Conservation (phyloP, 2,329 filamentous ascomycete species). For the Onygena corvina region DNA sequence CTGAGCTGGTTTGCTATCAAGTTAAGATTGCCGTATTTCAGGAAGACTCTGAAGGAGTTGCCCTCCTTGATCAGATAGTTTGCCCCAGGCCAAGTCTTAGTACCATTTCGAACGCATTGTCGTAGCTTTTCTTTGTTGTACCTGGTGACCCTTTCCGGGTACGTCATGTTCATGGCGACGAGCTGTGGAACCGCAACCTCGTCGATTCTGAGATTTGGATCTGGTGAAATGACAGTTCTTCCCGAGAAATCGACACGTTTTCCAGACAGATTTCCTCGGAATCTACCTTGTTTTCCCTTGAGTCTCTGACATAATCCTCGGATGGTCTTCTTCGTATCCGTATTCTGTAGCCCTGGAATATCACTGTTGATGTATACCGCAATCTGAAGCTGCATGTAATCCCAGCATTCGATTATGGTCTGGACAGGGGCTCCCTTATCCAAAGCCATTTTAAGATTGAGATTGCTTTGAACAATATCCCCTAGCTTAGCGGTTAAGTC, state of each 20-base stretch:
- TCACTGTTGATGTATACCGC: conserved; percentile 98
- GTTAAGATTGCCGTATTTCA: conserved; percentile 63
- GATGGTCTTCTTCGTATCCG: conserved; percentile 75
- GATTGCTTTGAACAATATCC: conserved; percentile 87
- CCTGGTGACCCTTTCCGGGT: conserved; percentile 74
- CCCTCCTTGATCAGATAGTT: conserved; percentile 61
- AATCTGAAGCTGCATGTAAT: conserved; percentile 87
- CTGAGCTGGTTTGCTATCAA: conserved; percentile 61
- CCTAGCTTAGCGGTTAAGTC: conserved; percentile 94
- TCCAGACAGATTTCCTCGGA: conserved; percentile 90
- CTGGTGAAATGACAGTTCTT: conserved; percentile 91
- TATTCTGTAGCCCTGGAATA: conserved; percentile 80
- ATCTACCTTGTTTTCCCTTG: conserved; percentile 95
- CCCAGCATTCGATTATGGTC: conserved; percentile 96
- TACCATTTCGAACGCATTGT: conserved; percentile 61
- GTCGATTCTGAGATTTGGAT: conserved; percentile 86
- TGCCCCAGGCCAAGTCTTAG: conserved; percentile 72
- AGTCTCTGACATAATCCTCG: conserved; percentile 88
- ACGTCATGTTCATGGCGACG: conserved; percentile 94
- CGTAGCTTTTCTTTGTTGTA: conserved; percentile 77
- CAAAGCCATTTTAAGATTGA: conserved; percentile 70
- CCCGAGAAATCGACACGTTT: conserved; percentile 98
- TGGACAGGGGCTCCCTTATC: conserved; percentile 72
- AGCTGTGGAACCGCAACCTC: conserved; percentile 83
- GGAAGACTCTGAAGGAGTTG: conserved; percentile 56